Conservation (phyloP, 768 basidiomycete genomes). For the Leccinum boreale region DNA sequence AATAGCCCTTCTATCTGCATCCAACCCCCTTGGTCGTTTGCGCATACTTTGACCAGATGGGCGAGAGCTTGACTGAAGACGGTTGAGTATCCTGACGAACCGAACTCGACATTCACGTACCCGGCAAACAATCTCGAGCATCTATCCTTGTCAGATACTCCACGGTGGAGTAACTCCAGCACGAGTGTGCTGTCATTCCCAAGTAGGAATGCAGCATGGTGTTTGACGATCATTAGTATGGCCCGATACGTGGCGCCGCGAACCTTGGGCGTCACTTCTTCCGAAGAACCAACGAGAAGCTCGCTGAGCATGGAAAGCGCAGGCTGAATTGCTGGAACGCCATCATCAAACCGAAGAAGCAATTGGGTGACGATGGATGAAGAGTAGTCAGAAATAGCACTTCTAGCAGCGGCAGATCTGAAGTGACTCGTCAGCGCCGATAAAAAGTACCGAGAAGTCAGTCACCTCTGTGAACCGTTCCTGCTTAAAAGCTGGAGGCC, state of each 20-base stretch:
- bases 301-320: slow-evolving; percentile 34
- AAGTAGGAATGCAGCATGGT: slow-evolving; percentile 34
- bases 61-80: slow-evolving; percentile 42
- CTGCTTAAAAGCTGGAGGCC: slow-evolving; percentile 46
- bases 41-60: slow-evolving; percentile 45
- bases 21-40: slow-evolving; percentile 32
- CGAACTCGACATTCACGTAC: slow-evolving; percentile 37
- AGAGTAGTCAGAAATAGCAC: slow-evolving; percentile 23
- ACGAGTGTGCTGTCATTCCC: slow-evolving; percentile 31
- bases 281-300: slow-evolving; percentile 43
- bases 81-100: slow-evolving; percentile 7
- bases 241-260: slow-evolving; percentile 42
- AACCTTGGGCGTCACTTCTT: slow-evolving; percentile 46
- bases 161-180: slow-evolving; percentile 41
- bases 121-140: slow-evolving; percentile 65
- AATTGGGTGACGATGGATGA: slow-evolving; percentile 14
- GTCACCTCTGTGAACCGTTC: slow-evolving; percentile 41
- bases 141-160: slow-evolving; percentile 53
- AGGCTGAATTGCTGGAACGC: slow-evolving; percentile 26
- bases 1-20: slow-evolving; percentile 40
- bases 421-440: slow-evolving; percentile 5
- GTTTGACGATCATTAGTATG: slow-evolving; percentile 40
- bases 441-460: not conserved
- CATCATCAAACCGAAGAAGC: slow-evolving; percentile 3
- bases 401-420: slow-evolving; percentile 18